Base-by-base conservation (phyloP, 768 basidiomycete species). In the Pulveroboletus ravenelii region DNA sequence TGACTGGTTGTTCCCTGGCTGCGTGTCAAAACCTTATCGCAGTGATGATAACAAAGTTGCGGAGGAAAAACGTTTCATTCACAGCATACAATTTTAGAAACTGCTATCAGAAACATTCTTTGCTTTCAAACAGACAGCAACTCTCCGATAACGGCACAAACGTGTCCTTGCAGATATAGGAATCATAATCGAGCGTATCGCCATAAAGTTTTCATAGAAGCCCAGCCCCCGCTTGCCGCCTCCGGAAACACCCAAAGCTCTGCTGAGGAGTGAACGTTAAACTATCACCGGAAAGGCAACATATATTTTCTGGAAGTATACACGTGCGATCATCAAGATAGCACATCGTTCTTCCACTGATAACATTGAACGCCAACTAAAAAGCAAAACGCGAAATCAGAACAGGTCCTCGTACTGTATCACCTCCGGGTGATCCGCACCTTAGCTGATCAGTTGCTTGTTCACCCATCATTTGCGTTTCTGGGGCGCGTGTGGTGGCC, bases 381-480 rank as follows among this genome's bases (percentile, higher is more conserved):
- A 10, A 43, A n/a, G 25, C 20, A 65, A 54, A 34, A 60, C 51
- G 45, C 49, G 53, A 50, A 43, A 63, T 63, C 62, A 64, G 61
- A 55, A 7, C 10, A 9, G 7, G 42, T 25, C 55, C 25, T 53
- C 48, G 45, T 39, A 58, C 55, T 44, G 41, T 48, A 61, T 66
- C 58, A 58, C 8, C 18, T 31, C 54, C 58, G 43, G 30, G 41
- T 64, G 63, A 66, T 66, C 62, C 64, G 59, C 49, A 64, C 63
- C 64, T 54, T 42, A 10, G 27, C 35, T 48, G 61, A 63, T 63
- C 49, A 50, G 37, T 36, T 38, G 30, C 32, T 23, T n/a, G 6
- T 30, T 13, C 25, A 39, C 23, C 8, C 41, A 40, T 66, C 64
- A 66, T 39, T 12, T 49, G 15, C 62, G 56, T 47, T 42, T 56